Evolutionary conservation across 768 basidiomycete species (phyloP), one percentile per base, ranked within the genome.

Genomic region (Hericium coralloides): DNA sequence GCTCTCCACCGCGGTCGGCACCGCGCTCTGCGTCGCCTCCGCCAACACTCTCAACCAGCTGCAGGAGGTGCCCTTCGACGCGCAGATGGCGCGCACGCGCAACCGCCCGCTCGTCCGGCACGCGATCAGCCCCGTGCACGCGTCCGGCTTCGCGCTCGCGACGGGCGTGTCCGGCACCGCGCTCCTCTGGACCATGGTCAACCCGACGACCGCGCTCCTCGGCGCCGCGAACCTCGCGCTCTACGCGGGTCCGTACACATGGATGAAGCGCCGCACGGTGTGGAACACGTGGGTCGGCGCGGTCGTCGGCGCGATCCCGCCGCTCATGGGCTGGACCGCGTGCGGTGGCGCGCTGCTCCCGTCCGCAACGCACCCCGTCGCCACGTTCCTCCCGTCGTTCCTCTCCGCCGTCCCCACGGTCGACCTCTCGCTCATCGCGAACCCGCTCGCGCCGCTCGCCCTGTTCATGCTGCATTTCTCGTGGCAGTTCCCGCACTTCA

Each of bases 401-500:
- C 70, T 88, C 26, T 68, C 77, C 38, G 65, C 73, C 26, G 55
- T 64, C 22, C 60, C 71, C 41, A 58, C 70, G 4, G 58, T 78
- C 26, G 79, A 82, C 60, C 38, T 74, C 12, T 67, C 79, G n/a
- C 66, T 81, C 51, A 73, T 86, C 52, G 83, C 95, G 68, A 94
- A 91, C 67, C 85, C 93, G 0, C 79, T 97, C 43, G 82, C 88
- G 0, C 86, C 93, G 0, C 71, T 90, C 57, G 83, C 86, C 2
- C 75, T 99, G 2, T 92, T 90, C 73, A 78, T 86, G 71, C 71
- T 98, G 49, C 79, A 97, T 9, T 99, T 85, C 74, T 89, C 88
- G 59, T 99, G 95, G 95, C 97, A 99, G 68, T 98, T 98, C 73
- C 95, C 95, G 38, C 95, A 99, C 70, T 98, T 99, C 75, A 98